phyloP scores from a whole-genome alignment of 768 basidiomycete genomes.

The Serendipita sp. region DNA sequence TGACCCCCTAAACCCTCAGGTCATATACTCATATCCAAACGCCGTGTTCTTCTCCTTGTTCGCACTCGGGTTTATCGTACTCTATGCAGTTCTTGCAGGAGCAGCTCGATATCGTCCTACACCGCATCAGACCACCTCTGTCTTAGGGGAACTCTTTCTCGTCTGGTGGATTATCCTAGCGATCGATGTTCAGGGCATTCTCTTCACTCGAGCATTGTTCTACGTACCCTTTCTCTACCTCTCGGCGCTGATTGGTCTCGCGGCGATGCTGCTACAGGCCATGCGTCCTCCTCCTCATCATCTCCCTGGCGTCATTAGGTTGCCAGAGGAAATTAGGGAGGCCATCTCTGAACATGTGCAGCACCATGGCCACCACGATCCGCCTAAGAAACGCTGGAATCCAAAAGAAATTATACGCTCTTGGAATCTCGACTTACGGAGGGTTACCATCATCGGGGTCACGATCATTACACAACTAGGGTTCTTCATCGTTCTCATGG shows the following conservation, averaged over 20 bases:
- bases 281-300: neutral
- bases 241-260: neutral
- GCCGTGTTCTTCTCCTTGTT: constrained; percentile 1
- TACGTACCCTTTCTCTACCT: neutral
- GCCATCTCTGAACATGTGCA: neutral
- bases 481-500: neutral
- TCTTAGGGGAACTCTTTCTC: neutral
- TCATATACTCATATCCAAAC: constrained; percentile 5
- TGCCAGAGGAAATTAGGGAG: neutral
- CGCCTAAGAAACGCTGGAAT: neutral
- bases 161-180: neutral
- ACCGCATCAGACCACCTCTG: neutral
- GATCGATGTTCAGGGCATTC: neutral
- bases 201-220: neutral
- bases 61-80: neutral
- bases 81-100: neutral
- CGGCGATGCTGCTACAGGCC: neutral
- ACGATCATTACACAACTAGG: neutral
- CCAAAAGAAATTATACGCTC: neutral
- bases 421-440: neutral
- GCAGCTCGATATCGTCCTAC: neutral
- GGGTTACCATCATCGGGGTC: neutral
- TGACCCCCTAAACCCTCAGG: neutral
- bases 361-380: neutral
- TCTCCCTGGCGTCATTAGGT: neutral